Percentiles rank a stretch among this genome's conserved stretches.
phyloP scores from a whole-genome alignment of 129 eudicot species.

The Arctium minus region DNA sequence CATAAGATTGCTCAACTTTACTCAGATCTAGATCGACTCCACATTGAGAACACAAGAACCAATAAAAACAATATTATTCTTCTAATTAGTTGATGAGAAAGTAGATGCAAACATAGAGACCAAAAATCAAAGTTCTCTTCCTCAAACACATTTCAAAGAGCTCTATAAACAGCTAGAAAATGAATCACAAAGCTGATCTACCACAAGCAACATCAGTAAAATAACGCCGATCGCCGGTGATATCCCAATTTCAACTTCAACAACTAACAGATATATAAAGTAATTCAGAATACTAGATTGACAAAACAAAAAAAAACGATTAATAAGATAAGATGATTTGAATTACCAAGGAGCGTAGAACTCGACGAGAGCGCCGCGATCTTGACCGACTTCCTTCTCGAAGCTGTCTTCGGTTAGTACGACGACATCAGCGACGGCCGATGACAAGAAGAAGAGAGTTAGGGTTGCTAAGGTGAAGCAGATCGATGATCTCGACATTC shows the following conservation, averaged over 20 bases:
- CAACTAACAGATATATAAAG: not conserved
- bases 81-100: not conserved
- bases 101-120: not conserved
- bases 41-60: conserved; percentile 1
- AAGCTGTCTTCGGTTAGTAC: conserved; percentile 86
- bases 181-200: not conserved
- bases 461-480: conserved; percentile 39
- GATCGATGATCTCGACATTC: conserved; percentile 44
- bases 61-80: not conserved
- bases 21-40: conserved; percentile 17
- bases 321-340: not conserved
- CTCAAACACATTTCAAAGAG: conserved; percentile 8
- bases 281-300: conserved; percentile 8
- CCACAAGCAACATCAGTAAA: not conserved
- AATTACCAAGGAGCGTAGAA: conserved; percentile 98
- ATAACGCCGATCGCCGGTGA: not conserved
- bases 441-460: conserved; percentile 37
- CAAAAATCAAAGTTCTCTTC: not conserved
- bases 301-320: not conserved
- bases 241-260: conserved; percentile 5
- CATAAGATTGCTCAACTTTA: not conserved
- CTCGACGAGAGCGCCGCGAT: conserved; percentile 97
- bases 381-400: conserved; percentile 89
- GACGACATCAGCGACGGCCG: conserved; percentile 69
- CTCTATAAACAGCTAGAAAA: conserved; percentile 1